Base-by-base conservation (phyloP, 352 stramenopile genomes). In the Pythium brassicae region DNA sequence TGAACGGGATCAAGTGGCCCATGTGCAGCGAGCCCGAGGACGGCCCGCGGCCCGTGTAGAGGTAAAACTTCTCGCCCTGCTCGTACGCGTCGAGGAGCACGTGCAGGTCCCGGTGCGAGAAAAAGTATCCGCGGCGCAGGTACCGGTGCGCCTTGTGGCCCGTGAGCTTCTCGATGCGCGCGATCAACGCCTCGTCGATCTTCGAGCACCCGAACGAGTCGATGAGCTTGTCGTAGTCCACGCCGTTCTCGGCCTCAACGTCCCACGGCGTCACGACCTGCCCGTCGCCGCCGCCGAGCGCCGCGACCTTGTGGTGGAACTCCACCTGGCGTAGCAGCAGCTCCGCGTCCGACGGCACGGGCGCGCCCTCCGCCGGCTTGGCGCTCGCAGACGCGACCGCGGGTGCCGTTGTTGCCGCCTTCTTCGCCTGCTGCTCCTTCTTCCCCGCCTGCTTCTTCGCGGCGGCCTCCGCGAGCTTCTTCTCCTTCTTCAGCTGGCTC, bases 221-320 rank as follows among this genome's bases (percentile, higher is more conserved):
- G 25, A 99, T 97, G 15, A 99, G 84, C 73, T 99, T 99, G 69
- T 96, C 90, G 68, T 99, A 99, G 78, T 99, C 97, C 50, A 99
- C 97, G 51, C 89, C 92, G 55, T 94, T 90, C 61, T 97, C 92
- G 11, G 96, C 97, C 50, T 97, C 89, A 19, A 97, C 90, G 42
- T 96, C 90, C 92, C 92, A 98, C 19, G 92, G 92, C 34, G 90
- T 97, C 55, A 98, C 86, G 4, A 91, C 66, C 73, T 98, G 92
- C 0, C 71, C 86, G 39, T 74, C 67, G 15, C 55, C 65, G 50
- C 74, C 77, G 44, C 69, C 68, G 22, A 72, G 72, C 20, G 78
- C 77, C 42, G 73, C 46, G 25, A 84, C 68, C 53, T 89, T 74
- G 55, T 88, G 71, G 63, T 90, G 66, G 66, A 92, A 94, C 55